Evolutionary conservation across 1,284 basidiomycete genomes (phyloP).

Genomic region (Afroboletus lepidellus): DNA sequence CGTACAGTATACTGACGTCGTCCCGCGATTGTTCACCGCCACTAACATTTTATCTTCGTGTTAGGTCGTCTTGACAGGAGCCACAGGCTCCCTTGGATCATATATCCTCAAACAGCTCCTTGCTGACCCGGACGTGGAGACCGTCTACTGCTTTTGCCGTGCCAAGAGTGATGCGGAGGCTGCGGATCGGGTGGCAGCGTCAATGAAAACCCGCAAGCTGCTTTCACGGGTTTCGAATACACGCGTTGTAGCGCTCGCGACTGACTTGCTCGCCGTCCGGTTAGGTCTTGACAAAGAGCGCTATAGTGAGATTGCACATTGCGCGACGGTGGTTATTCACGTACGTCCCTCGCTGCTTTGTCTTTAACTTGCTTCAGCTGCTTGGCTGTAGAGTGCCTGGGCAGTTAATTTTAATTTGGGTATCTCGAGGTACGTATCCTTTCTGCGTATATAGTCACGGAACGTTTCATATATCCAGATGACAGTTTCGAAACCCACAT

Average conservation of each 20-base stretch:
- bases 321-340: constrained; percentile 49
- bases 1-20: background rate
- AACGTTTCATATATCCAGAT: no score
- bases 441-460: no score
- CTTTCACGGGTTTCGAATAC: constrained; percentile 15
- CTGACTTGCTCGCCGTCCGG: constrained; percentile 39
- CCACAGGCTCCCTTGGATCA: constrained; percentile 61
- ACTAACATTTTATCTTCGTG: no score
- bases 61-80: constrained; percentile 52
- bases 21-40: no score
- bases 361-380: no score
- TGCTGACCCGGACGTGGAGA: constrained; percentile 35
- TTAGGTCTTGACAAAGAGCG: constrained; percentile 41
- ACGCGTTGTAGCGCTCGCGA: constrained; percentile 37
- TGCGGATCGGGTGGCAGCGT: constrained; percentile 34
- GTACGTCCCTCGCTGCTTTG: constrained; percentile 25
- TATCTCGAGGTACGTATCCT: constrained; percentile 45
- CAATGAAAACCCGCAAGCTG: constrained; percentile 34
- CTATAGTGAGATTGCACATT: constrained; percentile 37
- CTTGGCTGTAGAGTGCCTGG: constrained; percentile 41
- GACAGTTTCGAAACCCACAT: constrained; percentile 44
- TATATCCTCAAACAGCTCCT: constrained; percentile 52
- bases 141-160: constrained; percentile 54
- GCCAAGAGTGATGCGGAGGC: constrained; percentile 42
- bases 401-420: constrained; percentile 47